Percentiles rank a stretch among this genome's conserved stretches.
These are phyloP conservation scores for Eucalyptus decipiens DNA, from an alignment of 345 rosid species.

Conservation along the genomic window DNA sequence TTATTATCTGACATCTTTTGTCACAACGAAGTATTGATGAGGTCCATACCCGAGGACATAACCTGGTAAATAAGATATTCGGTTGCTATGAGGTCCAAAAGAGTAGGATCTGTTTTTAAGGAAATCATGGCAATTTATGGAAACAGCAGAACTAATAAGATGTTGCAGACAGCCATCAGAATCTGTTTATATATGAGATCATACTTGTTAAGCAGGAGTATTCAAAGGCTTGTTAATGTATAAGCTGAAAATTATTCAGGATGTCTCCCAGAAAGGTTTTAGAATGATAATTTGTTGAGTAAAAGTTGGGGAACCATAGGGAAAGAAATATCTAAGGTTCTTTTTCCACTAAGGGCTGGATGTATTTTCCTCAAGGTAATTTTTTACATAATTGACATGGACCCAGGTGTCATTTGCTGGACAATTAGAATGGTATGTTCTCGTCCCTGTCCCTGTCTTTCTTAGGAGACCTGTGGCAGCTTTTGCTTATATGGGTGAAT, in stretches of 20 bases:
- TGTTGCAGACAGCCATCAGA: background rate
- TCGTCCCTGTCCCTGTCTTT: background rate
- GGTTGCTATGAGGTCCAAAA: background rate
- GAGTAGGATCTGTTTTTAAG: background rate
- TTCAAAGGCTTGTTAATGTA: background rate
- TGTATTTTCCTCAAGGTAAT: background rate
- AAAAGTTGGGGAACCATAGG: background rate
- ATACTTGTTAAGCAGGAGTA: background rate
- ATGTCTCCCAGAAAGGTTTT: background rate
- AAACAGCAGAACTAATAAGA: background rate
- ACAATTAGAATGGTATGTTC: background rate
- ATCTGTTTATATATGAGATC: background rate
- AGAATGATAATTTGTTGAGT: background rate
- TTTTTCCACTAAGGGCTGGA: background rate
- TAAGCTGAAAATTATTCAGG: background rate
- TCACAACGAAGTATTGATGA: background rate
- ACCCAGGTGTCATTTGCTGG: background rate
- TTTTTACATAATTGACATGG: background rate
- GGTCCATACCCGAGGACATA: background rate
- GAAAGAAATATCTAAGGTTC: background rate
- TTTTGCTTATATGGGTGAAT: background rate
- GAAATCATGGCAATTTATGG: background rate
- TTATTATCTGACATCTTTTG: background rate
- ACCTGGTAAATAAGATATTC: background rate
- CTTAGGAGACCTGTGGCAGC: background rate